Evolutionary conservation across 2,329 filamentous ascomycete genomes (phyloP), one percentile per base, ranked within the genome.

Genomic region (Arthrobotrys megalospora): DNA sequence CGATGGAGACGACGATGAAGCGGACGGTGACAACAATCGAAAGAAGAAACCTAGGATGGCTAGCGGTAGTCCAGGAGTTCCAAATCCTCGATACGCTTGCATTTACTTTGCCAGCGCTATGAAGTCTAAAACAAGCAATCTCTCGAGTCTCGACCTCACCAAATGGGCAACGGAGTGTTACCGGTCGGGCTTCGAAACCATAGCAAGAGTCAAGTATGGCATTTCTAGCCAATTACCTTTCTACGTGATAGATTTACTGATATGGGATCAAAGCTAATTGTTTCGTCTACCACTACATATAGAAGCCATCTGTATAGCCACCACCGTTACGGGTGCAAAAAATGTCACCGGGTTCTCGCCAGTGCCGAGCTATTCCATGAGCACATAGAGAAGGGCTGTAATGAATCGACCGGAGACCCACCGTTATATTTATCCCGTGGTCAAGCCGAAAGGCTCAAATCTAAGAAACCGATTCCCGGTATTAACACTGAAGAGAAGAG

Each of bases 271-370:
- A n/a, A n/a, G n/a, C 12, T 45, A 45, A n/a, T n/a, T 6, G n/a
- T 45, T n/a, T 1, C 5, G n/a, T 45, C 11, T 45, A 28, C 24
- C n/a, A n/a, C n/a, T n/a, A n/a, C n/a, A n/a, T 48, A 64, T 65
- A 65, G 62, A 16, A 50, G 62, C 12, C 62, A 65, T n/a, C n/a
- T 65, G 4, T 65, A 65, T 38, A 65, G 62, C 16, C 43, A 65
- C 62, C 62, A 65, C 32, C 53, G n/a, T 10, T 58, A 19, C 2
- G 53, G 53, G 36, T 58, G 53, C 24, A 34, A 52, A 16, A 65
- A 6, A 24, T 50, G 62, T 8, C 28, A 65, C 38, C 41, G 62
- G 7, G 16, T 21, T 65, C 28, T 65, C 14, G 24, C 41, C 5
- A 38, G 28, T 11, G 24, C 62, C 24, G 62, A 65, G 8, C 24